A percentile compares a stretch with the other conserved stretches of the same genome.
phyloP scores from a whole-genome alignment of 805 yeast genomes.

The Kluyveromyces dobzhanskii region DNA sequence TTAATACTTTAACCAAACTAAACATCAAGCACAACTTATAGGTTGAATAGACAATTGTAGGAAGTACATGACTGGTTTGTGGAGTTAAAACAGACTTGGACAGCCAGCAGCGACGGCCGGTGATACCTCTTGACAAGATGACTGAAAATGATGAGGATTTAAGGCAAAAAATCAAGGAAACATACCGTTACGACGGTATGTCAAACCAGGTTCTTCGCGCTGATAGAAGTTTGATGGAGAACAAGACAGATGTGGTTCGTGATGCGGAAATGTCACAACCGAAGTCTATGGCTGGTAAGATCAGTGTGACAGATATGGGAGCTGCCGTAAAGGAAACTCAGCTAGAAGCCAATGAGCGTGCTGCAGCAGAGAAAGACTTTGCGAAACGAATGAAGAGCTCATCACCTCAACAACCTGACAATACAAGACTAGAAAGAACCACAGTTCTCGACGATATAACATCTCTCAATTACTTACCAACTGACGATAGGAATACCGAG shows the following conservation, averaged over 20 bases:
- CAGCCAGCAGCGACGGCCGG: too few species aligned
- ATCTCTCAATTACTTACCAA: slow-evolving; percentile 54
- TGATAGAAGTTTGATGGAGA: slow-evolving; percentile 44
- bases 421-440: neutral
- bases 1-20: too few species aligned
- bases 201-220: slow-evolving; percentile 62
- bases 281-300: slow-evolving; percentile 59
- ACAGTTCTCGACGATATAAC: slow-evolving; percentile 34
- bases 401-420: slow-evolving; percentile 1
- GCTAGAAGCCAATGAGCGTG: slow-evolving; percentile 13
- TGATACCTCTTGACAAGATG: too few species aligned
- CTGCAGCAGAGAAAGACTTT: slow-evolving; percentile 11
- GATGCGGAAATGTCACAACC: slow-evolving; percentile 57
- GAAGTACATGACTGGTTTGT: too few species aligned
- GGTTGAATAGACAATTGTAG: too few species aligned
- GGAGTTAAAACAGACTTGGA: too few species aligned
- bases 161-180: slow-evolving; percentile 22
- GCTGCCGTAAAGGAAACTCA: slow-evolving; percentile 18
- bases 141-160: slow-evolving; percentile 10
- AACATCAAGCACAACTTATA: too few species aligned
- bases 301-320: slow-evolving; percentile 69
- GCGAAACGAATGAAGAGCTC: slow-evolving; percentile 1
- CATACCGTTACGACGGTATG: slow-evolving; percentile 63
- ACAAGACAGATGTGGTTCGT: slow-evolving; percentile 30
- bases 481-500: slow-evolving; percentile 41